These are phyloP conservation scores for Tricholoma matsutake DNA, from an alignment of 768 basidiomycete genomes.

Conservation along the genomic window DNA sequence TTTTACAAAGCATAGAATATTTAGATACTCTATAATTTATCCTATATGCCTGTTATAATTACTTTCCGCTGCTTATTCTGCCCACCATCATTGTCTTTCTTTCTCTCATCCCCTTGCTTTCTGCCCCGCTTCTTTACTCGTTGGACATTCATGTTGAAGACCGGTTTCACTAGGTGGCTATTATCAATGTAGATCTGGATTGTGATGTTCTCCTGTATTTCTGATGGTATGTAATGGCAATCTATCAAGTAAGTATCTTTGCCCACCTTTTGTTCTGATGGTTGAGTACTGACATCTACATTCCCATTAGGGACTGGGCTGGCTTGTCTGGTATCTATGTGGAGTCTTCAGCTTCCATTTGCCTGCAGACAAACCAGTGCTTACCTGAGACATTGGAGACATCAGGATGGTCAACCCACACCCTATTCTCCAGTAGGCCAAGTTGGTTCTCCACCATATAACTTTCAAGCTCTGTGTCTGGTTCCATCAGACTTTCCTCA, in stretches of 20 bases:
- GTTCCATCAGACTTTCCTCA: not conserved
- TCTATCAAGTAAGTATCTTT: slow-evolving; percentile 1
- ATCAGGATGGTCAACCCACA: not conserved
- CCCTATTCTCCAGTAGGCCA: not conserved
- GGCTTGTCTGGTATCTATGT: not conserved
- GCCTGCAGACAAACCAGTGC: not conserved
- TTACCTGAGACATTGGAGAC: not conserved
- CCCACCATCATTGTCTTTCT: not conserved
- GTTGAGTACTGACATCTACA: not conserved
- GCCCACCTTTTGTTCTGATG: not conserved
- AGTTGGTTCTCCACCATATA: not conserved
- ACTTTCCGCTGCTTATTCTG: not conserved
- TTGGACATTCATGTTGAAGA: not conserved
- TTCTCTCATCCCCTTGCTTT: not conserved
- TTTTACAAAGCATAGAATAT: not conserved
- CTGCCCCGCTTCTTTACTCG: not conserved
- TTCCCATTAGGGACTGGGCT: not conserved
- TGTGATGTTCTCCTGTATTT: not conserved
- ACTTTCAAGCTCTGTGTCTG: not conserved
- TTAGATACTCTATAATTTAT: not conserved
- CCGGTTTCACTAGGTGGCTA: not conserved
- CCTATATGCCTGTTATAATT: not conserved
- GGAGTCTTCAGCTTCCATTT: not conserved
- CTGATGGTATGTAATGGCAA: not conserved
- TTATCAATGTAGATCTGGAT: not conserved